Evolutionary conservation across 768 basidiomycete species (phyloP), one percentile per base, ranked within the genome.

Genomic region (Peribolospora kevripleyi): DNA sequence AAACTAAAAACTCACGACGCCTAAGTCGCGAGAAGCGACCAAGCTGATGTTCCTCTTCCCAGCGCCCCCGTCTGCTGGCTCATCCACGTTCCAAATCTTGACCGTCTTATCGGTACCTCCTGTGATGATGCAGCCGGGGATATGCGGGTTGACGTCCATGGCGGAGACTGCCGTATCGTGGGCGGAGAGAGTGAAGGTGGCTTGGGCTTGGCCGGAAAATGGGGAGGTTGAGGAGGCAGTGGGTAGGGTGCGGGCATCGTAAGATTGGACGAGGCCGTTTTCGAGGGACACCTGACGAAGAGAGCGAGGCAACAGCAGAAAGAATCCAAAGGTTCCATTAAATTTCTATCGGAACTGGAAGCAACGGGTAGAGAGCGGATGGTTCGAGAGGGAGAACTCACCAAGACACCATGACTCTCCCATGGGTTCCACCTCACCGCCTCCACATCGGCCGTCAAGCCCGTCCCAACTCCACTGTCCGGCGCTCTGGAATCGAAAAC

Each of bases 351-450:
- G 54, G 2, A 51, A 52, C 25, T 57, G 54, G 56, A 59, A 14
- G 42, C 42, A 41, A 57, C 36, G 46, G 14, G 5, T 25, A 50
- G 14, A 46, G n/a, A 46, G 11, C 51, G 25, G 46, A 13, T n/a
- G 6, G 13, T 54, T 36, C 49, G 50, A 54, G 43, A 7, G 41
- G 4, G 41, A 40, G 36, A 9, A 67, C 82, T 59, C 59, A 88
- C 88, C 64, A 84, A 93, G 70, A 93, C 91, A 2, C 76, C 76
- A 58, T 80, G 76, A 5, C 74, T 73, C 54, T 91, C 84, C 84
- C 85, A 93, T 51, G 88, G 90, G 68, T 98, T 91, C 91, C 93
- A 98, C 59, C 80, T 70, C 46, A 95, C 68, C 45, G 83, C 82
- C 68, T 98, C 93, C 13, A 97, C 87, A 67, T 97, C 93, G 55